A percentile compares a stretch with the other conserved stretches of the same genome.
These are phyloP conservation scores for Tetrahymena thermophila DNA, from an alignment of 73 alveolate genomes.

Conservation along the genomic window DNA sequence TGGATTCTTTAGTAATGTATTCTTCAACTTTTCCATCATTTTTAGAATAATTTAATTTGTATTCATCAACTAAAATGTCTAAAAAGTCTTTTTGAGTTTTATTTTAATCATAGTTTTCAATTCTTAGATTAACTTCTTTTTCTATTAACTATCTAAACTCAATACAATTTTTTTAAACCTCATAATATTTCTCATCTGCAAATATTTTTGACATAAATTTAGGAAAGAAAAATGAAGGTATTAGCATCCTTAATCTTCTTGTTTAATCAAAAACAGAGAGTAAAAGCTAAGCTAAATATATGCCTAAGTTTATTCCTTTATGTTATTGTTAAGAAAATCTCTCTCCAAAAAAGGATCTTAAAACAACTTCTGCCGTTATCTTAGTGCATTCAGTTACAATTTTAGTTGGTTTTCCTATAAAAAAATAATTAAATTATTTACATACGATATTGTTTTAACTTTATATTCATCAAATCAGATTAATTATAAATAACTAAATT, in stretches of 20 bases:
- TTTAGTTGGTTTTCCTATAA: not conserved
- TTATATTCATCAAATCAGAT: not conserved
- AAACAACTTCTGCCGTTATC: slow-evolving; percentile 35
- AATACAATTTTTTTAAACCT: not conserved
- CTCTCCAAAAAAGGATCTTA: slow-evolving; percentile 32
- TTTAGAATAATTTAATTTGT: not conserved
- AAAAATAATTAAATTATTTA: not conserved
- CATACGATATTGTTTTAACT: not conserved
- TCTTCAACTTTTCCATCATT: not conserved
- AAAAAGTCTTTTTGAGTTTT: not conserved
- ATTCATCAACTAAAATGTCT: not conserved
- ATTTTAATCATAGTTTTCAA: not conserved
- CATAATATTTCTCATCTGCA: not conserved
- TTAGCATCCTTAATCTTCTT: slow-evolving; percentile 6
- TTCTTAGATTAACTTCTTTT: not conserved
- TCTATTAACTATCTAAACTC: not conserved
- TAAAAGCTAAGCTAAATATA: not conserved
- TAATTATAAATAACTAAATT: not conserved
- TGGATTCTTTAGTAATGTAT: not conserved
- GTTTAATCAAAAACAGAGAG: not conserved
- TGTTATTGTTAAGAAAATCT: not conserved
- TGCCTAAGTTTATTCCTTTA: slow-evolving; percentile 7
- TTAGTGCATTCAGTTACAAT: not conserved
- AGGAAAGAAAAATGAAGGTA: not conserved
- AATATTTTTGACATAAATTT: not conserved